Evolutionary conservation across 2,329 filamentous ascomycete genomes (phyloP), one percentile per base, ranked within the genome.

Genomic region (Fusarium subglutinans): DNA sequence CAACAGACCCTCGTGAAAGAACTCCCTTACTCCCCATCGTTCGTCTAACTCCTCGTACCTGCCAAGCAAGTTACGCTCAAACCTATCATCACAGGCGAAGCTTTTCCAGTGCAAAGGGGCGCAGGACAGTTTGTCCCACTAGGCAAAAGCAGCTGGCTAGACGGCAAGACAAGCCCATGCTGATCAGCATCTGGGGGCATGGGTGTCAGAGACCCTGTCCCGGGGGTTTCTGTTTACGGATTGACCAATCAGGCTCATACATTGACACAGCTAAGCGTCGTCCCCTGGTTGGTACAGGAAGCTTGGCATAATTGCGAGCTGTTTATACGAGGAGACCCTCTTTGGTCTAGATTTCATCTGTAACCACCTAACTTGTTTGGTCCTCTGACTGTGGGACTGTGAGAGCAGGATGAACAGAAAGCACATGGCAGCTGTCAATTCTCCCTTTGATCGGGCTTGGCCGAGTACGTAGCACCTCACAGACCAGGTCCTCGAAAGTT

Each of bases 201-300:
- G 67, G 59, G 64, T 69, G 45, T 40, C 40, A 54, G 26, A 30
- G 53, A 66, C 67, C 67, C 47, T 66, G 53, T 37, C 17, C 53
- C 67, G 53, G 66, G 37, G 17, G 66, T 70, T 70, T 70, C 66
- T 66, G 30, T 33, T 59, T 70, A 70, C 67, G 66, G 53, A n/a
- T 40, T 55, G 53, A 30, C 67, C 67, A 70, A 70, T 70, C 43
- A 66, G 28, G 2, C 12, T 33, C n/a, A 28, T 38, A 10, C 30
- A 17, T 41, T 53, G 33, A 54, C 53, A 24, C 41, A 53, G 45
- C 63, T 48, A 67, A 61, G 38, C 60, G 40, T 56, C 28, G 33
- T 40, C 43, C 38, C 20, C 44, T 62, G 45, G 35, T 38, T 37
- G 30, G 38, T 24, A 37, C 28, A 43, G 24, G 63, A 68, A 68